Evolutionary conservation across 345 rosid genomes (phyloP).

Genomic region (Adansonia digitata): DNA sequence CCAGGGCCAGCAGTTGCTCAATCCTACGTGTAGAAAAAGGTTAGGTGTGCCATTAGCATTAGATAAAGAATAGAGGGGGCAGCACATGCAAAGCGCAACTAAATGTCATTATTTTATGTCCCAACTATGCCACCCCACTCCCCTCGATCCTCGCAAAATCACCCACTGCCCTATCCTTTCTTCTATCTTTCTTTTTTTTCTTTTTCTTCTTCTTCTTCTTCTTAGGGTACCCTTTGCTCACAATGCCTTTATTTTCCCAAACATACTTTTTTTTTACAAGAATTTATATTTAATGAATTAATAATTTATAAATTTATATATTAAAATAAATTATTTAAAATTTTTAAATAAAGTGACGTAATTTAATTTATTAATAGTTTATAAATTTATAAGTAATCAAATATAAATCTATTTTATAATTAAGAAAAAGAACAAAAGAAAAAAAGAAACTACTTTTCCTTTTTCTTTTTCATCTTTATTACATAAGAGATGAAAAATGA

Average conservation of each 20-base stretch:
- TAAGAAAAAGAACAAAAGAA: neutral
- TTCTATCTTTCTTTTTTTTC: too few species aligned
- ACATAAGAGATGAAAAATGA: neutral
- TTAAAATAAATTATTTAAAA: too few species aligned
- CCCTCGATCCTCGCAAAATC: slow-evolving; percentile 9
- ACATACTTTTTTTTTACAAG: neutral
- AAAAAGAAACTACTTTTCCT: neutral
- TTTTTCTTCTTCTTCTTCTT: too few species aligned
- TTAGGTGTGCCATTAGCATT: neutral
- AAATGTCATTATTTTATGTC: slow-evolving; percentile 5
- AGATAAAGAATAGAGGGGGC: slow-evolving; percentile 5
- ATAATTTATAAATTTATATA: too few species aligned
- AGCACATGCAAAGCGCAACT: slow-evolving; percentile 8
- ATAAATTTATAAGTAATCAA: too few species aligned
- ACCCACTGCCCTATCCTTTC: neutral
- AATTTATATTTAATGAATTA: neutral
- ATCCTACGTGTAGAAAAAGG: neutral
- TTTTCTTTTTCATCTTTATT: neutral
- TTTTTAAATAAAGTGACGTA: too few species aligned
- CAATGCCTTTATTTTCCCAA: too few species aligned
- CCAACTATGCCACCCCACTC: neutral
- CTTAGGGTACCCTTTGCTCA: too few species aligned
- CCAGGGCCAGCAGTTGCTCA: neutral
- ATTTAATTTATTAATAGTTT: too few species aligned
- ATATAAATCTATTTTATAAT: neutral